phyloP scores from a whole-genome alignment of 2,329 filamentous ascomycete species.

The Hansfordia pulvinata region DNA sequence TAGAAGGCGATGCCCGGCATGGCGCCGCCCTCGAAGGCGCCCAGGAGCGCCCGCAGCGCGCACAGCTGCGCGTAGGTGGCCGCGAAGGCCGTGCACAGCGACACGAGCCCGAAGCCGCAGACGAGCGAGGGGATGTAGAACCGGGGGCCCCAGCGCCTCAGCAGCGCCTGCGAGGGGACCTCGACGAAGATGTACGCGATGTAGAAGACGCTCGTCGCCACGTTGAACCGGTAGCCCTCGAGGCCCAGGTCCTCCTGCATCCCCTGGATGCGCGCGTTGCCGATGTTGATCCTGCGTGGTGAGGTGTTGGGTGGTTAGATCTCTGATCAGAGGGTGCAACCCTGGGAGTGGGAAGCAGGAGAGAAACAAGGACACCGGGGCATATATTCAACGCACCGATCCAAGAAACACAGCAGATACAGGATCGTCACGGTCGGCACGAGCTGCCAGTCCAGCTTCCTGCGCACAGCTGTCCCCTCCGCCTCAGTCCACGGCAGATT shows the following conservation, averaged over 20 bases:
- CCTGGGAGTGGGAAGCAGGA: neutral
- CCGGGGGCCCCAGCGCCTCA: conserved; percentile 38
- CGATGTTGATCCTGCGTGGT: conserved; percentile 25
- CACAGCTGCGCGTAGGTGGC: conserved; percentile 30
- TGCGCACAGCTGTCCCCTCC: conserved; percentile 33
- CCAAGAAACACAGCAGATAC: conserved; percentile 38
- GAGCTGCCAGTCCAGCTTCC: conserved; percentile 37
- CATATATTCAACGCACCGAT: conserved; percentile 19
- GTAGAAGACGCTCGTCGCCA: conserved; percentile 44
- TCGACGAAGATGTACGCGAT: conserved; percentile 41
- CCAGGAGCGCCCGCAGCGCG: conserved; percentile 32
- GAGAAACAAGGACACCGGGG: too few relatives aligned
- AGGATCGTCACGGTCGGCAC: conserved; percentile 37
- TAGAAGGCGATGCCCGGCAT: conserved; percentile 45
- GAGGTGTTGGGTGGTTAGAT: conserved; percentile 3
- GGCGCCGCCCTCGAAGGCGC: conserved; percentile 41
- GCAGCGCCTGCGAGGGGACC: conserved; percentile 38
- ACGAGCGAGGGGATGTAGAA: conserved; percentile 40
- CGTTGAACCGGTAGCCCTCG: conserved; percentile 37
- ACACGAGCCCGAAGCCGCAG: conserved; percentile 39
- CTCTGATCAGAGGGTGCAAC: neutral
- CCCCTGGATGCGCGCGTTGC: conserved; percentile 42
- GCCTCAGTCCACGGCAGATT: conserved; percentile 39
- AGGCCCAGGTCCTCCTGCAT: conserved; percentile 34
- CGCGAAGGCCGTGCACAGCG: conserved; percentile 39